Percentiles rank a stretch among this genome's conserved stretches.
Evolutionary conservation across 169 alveolate genomes (phyloP).

Genomic region (Plasmodium coatneyi): DNA sequence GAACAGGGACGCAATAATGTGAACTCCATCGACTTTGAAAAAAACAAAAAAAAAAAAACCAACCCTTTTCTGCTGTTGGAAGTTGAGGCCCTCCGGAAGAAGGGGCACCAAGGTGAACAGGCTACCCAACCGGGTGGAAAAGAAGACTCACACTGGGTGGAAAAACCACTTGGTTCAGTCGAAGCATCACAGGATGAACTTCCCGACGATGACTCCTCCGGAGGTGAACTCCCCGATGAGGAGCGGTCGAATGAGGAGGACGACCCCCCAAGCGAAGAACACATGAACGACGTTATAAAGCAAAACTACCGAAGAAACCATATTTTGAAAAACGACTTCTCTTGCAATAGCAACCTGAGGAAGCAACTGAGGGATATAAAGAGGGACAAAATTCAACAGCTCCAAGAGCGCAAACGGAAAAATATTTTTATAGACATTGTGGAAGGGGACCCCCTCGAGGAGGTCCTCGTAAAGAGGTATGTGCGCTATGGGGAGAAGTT

Average conservation of each 20-base stretch:
- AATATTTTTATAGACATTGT: slow-evolving; percentile 44
- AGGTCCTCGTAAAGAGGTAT: slow-evolving; percentile 7
- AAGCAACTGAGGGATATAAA: slow-evolving; percentile 50
- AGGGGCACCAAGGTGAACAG: background rate
- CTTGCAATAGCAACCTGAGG: slow-evolving; percentile 30
- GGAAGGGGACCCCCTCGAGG: slow-evolving; percentile 34
- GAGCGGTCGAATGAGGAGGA: background rate
- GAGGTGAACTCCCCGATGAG: background rate
- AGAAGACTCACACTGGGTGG: background rate
- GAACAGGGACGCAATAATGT: slow-evolving; percentile 42
- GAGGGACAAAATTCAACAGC: slow-evolving; percentile 12
- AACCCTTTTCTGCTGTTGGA: slow-evolving; percentile 54
- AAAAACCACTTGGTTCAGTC: background rate
- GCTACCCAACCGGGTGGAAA: background rate
- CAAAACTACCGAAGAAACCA: slow-evolving; percentile 31
- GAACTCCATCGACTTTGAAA: slow-evolving; percentile 30
- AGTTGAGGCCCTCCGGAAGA: slow-evolving; percentile 25
- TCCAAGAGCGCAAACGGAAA: slow-evolving; percentile 31
- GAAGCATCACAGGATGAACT: background rate
- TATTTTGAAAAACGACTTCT: slow-evolving; percentile 26
- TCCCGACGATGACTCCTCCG: background rate
- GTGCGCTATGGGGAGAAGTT: slow-evolving; percentile 8
- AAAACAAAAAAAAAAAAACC: slow-evolving; percentile 35
- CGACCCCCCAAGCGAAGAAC: background rate
- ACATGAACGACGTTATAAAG: slow-evolving; percentile 14